Conservation (phyloP, 1,284 basidiomycete genomes). For the Microbotryomycetes sp. region DNA sequence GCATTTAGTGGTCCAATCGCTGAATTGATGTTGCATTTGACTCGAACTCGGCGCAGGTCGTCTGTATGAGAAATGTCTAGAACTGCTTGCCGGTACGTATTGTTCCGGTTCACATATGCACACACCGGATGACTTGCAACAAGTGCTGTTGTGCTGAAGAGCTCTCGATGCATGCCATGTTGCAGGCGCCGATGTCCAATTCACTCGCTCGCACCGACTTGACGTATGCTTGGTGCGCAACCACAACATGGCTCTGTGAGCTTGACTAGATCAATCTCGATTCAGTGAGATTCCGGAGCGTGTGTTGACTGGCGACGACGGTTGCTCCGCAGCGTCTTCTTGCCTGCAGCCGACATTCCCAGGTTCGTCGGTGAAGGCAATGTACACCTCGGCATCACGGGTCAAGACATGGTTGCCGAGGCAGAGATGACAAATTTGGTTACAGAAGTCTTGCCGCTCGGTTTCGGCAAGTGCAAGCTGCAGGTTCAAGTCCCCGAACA, state of each 20-base stretch:
- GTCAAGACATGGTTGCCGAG: constrained; percentile 95
- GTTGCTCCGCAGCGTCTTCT: constrained; percentile 65
- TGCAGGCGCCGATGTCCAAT: constrained; percentile 91
- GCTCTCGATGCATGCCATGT: too few species aligned
- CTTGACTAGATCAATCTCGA: constrained; percentile 12
- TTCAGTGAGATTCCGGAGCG: not conserved
- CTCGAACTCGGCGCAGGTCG: constrained; percentile 53
- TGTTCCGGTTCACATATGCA: not conserved
- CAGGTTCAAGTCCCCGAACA: constrained; percentile 91
- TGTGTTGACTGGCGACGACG: not conserved
- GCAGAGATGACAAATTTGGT: constrained; percentile 69
- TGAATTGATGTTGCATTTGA: not conserved
- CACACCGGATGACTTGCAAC: constrained; percentile 1
- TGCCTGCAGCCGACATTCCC: constrained; percentile 94
- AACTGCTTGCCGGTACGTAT: constrained; percentile 65
- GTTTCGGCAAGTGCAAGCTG: constrained; percentile 88
- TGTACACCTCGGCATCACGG: constrained; percentile 84
- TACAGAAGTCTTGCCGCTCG: constrained; percentile 73
- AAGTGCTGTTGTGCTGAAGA: too few species aligned
- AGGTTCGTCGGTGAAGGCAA: constrained; percentile 98
- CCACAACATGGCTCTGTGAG: constrained; percentile 83
- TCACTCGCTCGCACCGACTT: constrained; percentile 76
- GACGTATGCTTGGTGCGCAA: constrained; percentile 91
- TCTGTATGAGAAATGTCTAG: constrained; percentile 85
- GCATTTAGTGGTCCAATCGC: not conserved